These are phyloP conservation scores for Macrophomina pseudophaseolina DNA, from an alignment of 2,329 filamentous ascomycete species.

Conservation along the genomic window DNA sequence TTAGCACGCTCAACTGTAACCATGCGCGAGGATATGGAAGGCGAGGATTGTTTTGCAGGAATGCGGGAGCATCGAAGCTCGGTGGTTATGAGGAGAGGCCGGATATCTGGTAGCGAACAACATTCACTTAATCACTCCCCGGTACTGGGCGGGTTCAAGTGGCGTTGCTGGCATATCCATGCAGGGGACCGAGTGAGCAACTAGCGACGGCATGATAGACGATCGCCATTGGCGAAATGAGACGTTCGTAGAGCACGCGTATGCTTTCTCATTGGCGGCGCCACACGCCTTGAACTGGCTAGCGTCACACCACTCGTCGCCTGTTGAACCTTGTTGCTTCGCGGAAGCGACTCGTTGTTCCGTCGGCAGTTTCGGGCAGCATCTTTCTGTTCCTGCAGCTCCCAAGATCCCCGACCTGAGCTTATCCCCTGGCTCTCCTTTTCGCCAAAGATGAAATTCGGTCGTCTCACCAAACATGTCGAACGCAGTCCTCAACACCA, in stretches of 20 bases:
- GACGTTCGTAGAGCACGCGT: neutral
- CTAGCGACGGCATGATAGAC: neutral
- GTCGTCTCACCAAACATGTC: neutral
- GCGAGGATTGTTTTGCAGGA: too few relatives aligned
- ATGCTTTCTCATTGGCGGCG: neutral
- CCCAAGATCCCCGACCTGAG: neutral
- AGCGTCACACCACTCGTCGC: conserved; percentile 1
- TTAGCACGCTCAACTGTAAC: too few relatives aligned
- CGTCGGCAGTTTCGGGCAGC: conserved; percentile 1
- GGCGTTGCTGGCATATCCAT: too few relatives aligned
- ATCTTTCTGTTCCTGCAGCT: conserved; percentile 1
- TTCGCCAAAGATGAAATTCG: neutral
- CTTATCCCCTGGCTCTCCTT: neutral
- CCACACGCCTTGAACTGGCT: neutral
- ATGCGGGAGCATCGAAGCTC: too few relatives aligned
- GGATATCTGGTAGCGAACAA: too few relatives aligned
- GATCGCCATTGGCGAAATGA: conserved; percentile 5
- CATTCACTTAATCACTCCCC: too few relatives aligned
- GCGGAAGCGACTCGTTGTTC: neutral
- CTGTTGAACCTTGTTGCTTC: neutral
- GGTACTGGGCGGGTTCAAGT: too few relatives aligned
- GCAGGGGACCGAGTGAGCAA: too few relatives aligned
- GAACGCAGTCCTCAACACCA: neutral
- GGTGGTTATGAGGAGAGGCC: too few relatives aligned
- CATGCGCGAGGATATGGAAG: too few relatives aligned